Percentiles rank a stretch among this genome's conserved stretches.
These are phyloP conservation scores for Aspergillus indologenus DNA, from an alignment of 495 filamentous ascomycete genomes.

Conservation along the genomic window DNA sequence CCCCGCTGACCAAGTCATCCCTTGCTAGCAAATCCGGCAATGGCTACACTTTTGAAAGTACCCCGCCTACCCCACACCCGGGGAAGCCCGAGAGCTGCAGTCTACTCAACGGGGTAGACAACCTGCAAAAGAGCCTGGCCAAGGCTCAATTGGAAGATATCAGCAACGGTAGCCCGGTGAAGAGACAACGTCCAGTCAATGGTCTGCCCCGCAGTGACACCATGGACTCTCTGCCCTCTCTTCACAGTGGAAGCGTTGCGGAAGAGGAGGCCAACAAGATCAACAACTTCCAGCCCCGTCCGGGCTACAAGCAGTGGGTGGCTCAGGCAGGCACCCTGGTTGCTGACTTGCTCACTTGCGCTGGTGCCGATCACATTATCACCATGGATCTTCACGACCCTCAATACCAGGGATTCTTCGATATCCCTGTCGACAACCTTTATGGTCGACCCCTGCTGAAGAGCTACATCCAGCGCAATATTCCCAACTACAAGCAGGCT, in stretches of 20 bases:
- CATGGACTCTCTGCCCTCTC: slow-evolving; percentile 54
- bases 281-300: slow-evolving; percentile 69
- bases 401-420: slow-evolving; percentile 98
- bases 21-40: slow-evolving; percentile 43
- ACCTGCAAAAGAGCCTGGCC: slow-evolving; percentile 62
- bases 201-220: slow-evolving; percentile 57
- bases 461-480: slow-evolving; percentile 83
- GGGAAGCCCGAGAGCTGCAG: slow-evolving; percentile 60
- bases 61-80: slow-evolving; percentile 78
- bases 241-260: neutral
- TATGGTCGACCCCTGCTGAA: slow-evolving; percentile 85
- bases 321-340: slow-evolving; percentile 95
- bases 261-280: slow-evolving; percentile 34
- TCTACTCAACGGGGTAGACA: slow-evolving; percentile 60
- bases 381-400: slow-evolving; percentile 96
- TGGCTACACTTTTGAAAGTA: slow-evolving; percentile 90
- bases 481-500: slow-evolving; percentile 80
- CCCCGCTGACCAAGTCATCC: slow-evolving; percentile 73
- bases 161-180: slow-evolving; percentile 43
- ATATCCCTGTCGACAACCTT: slow-evolving; percentile 96
- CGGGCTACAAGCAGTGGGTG: slow-evolving; percentile 97
- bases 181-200: slow-evolving; percentile 33
- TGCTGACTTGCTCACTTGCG: slow-evolving; percentile 90
- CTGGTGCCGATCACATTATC: slow-evolving; percentile 93
- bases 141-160: slow-evolving; percentile 57